phyloP scores from a whole-genome alignment of 371 early-diverging fungal genomes.

The Massospora cicadina region DNA sequence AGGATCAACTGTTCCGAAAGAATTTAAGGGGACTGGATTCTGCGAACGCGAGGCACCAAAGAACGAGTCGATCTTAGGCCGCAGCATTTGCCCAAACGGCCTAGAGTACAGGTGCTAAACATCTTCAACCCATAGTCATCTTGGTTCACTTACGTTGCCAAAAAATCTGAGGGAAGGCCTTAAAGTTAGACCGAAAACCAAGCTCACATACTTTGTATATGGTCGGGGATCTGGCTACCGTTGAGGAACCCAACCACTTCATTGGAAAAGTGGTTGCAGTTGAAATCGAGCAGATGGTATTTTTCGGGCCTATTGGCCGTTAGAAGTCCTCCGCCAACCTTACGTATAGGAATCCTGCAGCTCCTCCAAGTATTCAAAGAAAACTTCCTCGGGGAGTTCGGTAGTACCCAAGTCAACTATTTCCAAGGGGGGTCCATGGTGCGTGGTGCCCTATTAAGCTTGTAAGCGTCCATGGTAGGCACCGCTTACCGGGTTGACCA shows the following conservation, averaged over 20 bases:
- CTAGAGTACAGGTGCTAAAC: constrained; percentile 24
- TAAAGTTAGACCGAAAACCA: not conserved
- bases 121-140: not conserved
- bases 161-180: constrained; percentile 41
- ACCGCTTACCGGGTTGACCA: not conserved
- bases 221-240: constrained; percentile 49
- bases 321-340: not conserved
- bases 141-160: constrained; percentile 37
- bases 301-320: constrained; percentile 31
- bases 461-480: constrained; percentile 14
- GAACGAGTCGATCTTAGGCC: constrained; percentile 63
- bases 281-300: constrained; percentile 78
- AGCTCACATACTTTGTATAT: constrained; percentile 25
- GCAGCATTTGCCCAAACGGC: constrained; percentile 55
- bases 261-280: constrained; percentile 69
- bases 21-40: constrained; percentile 17
- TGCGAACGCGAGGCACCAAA: constrained; percentile 30
- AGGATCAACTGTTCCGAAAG: not conserved
- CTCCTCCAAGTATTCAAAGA: constrained; percentile 54
- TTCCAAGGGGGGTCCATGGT: constrained; percentile 53
- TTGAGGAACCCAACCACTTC: constrained; percentile 63
- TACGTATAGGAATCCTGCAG: constrained; percentile 35
- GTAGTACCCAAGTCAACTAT: constrained; percentile 66
- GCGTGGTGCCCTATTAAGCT: constrained; percentile 30
- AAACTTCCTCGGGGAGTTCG: constrained; percentile 53